Conservation (phyloP, 2,329 filamentous ascomycete genomes). For the Blumeria graminis region DNA sequence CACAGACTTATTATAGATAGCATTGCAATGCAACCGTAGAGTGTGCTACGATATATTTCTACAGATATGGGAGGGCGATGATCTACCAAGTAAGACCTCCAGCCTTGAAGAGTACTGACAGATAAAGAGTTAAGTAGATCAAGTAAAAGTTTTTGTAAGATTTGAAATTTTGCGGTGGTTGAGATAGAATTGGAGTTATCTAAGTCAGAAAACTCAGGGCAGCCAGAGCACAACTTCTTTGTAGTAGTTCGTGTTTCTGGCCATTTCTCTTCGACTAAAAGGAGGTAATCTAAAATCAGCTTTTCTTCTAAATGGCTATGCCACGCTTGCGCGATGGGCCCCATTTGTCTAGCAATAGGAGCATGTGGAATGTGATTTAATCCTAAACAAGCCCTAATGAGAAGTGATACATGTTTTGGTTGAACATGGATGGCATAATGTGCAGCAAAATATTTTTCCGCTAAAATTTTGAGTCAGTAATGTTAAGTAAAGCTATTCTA, state of each 20-base stretch:
- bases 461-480: constrained; percentile 17
- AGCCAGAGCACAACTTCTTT: constrained; percentile 6
- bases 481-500: neutral
- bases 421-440: constrained; percentile 38
- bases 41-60: constrained; percentile 11
- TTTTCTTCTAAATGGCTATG: constrained; percentile 16
- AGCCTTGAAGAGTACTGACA: constrained; percentile 9
- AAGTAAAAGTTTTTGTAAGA: constrained; percentile 12
- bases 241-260: neutral
- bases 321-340: constrained; percentile 14
- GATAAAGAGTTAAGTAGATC: constrained; percentile 13
- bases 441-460: constrained; percentile 42
- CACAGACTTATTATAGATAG: constrained; percentile 10
- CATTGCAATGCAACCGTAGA: constrained; percentile 11
- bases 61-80: constrained; percentile 9
- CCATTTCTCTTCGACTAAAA: constrained; percentile 21
- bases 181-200: constrained; percentile 4
- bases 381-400: constrained; percentile 49
- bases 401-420: constrained; percentile 38
- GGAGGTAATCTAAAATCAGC: constrained; percentile 26
- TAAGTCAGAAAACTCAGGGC: constrained; percentile 5
- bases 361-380: constrained; percentile 7
- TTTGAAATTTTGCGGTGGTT: constrained; percentile 12
- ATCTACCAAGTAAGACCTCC: constrained; percentile 9
- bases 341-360: constrained; percentile 7